Evolutionary conservation across 352 stramenopile species (phyloP).

Genomic region (Thraustochytrium striatum): DNA sequence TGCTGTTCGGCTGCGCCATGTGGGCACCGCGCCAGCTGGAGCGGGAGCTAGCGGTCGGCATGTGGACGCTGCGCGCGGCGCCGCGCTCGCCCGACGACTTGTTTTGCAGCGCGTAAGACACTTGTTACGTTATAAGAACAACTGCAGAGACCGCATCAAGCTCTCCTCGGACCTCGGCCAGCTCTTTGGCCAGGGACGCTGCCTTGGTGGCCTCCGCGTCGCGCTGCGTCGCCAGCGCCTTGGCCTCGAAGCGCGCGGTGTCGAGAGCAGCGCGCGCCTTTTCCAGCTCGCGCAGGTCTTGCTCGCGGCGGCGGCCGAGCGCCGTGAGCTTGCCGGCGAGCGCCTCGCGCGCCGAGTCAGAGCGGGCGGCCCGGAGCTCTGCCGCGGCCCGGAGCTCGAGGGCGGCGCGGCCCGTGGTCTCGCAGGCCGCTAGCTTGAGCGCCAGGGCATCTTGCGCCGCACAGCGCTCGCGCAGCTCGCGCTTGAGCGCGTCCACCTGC

Average conservation of each 20-base stretch:
- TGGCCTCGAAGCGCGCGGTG: not conserved
- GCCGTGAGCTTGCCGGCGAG: not conserved
- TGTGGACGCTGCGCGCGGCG: not conserved
- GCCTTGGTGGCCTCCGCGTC: not conserved
- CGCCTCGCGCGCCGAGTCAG: not conserved
- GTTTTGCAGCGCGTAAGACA: too few species aligned
- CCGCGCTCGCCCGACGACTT: too few species aligned
- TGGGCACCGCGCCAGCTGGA: not conserved
- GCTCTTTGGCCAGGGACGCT: not conserved
- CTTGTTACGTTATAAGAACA: not conserved
- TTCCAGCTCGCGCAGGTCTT: not conserved
- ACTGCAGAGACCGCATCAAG: not conserved
- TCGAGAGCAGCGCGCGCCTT: not conserved
- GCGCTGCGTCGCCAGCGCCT: not conserved
- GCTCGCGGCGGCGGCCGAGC: not conserved
- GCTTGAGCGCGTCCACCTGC: not conserved
- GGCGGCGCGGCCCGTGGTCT: not conserved
- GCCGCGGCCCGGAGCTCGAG: not conserved
- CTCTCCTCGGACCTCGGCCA: not conserved
- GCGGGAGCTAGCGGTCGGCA: not conserved
- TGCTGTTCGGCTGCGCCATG: not conserved
- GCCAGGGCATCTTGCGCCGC: not conserved
- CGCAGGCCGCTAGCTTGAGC: not conserved
- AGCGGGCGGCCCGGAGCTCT: not conserved
- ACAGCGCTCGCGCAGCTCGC: not conserved